Conservation (phyloP, 2,329 filamentous ascomycete genomes). For the Diaporthe destruens region DNA sequence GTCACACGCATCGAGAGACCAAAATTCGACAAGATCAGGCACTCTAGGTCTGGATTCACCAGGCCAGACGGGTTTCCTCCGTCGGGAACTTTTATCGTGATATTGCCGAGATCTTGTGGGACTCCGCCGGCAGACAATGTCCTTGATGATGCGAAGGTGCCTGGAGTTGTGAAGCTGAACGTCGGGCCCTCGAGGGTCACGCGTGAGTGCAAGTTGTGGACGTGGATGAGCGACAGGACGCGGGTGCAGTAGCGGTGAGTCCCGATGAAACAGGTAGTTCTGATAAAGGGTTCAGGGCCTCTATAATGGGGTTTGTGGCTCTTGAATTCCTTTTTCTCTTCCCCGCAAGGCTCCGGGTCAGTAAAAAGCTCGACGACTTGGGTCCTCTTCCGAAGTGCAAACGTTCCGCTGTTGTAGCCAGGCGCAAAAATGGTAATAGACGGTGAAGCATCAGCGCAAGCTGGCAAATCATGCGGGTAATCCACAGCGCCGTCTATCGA, state of each 20-base stretch:
- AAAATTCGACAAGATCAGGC: accelerated
- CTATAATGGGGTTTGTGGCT: no score
- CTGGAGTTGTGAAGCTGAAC: neutral
- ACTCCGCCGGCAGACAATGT: no score
- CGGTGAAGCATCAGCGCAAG: no score
- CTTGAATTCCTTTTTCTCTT: no score
- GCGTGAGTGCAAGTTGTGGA: neutral
- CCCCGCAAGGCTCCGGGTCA: neutral
- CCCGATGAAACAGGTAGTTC: no score
- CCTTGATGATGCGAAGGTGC: no score
- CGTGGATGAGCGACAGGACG: neutral
- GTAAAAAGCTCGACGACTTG: neutral
- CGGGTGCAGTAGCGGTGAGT: neutral
- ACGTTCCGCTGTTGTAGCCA: neutral
- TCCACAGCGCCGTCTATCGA: neutral
- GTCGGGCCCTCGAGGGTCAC: neutral
- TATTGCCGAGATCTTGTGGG: no score
- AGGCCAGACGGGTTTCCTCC: no score
- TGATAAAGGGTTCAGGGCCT: no score
- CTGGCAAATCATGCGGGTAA: neutral
- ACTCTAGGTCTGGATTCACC: neutral
- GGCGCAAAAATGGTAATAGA: neutral
- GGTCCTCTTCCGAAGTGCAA: neutral
- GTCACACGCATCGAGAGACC: neutral
- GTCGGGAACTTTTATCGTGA: no score